Evolutionary conservation across 2,329 filamentous ascomycete species (phyloP), one percentile per base, ranked within the genome.

Genomic region (Pseudonectria foliicola): DNA sequence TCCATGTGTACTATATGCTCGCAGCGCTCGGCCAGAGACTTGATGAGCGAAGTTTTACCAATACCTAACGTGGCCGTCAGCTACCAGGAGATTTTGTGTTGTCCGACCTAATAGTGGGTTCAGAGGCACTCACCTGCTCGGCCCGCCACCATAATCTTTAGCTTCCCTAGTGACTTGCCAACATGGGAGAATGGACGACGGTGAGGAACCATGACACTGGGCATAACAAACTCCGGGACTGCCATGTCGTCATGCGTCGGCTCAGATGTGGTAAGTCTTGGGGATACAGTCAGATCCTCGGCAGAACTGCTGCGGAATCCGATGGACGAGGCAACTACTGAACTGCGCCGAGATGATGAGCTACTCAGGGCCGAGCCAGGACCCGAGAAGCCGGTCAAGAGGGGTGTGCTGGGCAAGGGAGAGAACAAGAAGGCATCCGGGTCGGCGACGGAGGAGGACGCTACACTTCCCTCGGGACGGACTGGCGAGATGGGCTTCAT

Each of bases 1-100:
- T 96, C 90, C 34, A 95, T 80, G 56, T 98, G 90, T 3, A 96
- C 90, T 43, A 98, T 94, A 53, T 96, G 86, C 53, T 89, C 79
- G 57, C 87, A 94, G 4, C 68, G 72, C 54, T 95, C 87, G 12
- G 93, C 80, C 29, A 98, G 85, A 3, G 87, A 85, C 55, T 83
- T 85, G 49, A 96, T 84, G 32, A 96, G 73, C 4, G 85, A 89
- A 1, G 88, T 89, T 64, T 96, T 96, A 25, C 92, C 92, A 30
- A 83, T 73, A 18, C 82, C 87, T 89, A 41, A 25, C 10, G 32
- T 52, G 33, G 47, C 6, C 25, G 32, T 40, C 31, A 46, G 25
- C 8, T 8, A 21, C 5, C 18, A 39, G 6, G 11, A 13, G n/a
- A 12, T 15, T 13, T 8, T 29, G 18, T 23, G 37, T n/a, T n/a